Conservation (phyloP, 768 basidiomycete genomes). For the Russula ochroleuca region DNA sequence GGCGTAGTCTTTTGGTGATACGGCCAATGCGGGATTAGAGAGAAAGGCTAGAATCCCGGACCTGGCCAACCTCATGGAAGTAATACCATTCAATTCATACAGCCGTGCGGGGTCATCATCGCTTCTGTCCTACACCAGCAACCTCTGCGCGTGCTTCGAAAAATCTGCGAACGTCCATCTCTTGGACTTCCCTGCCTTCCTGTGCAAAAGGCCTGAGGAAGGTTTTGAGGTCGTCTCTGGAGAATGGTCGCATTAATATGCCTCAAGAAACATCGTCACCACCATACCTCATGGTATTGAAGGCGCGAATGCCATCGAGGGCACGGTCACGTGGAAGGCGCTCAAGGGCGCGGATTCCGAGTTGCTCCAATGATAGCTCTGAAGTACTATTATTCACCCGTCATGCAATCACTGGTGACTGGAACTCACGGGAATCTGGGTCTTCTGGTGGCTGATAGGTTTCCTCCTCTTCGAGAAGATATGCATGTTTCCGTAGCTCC, state of each 20-base stretch:
- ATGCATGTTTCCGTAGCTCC: conserved; percentile 50
- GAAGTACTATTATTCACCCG: neutral
- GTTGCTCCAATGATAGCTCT: conserved; percentile 78
- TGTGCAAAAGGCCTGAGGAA: conserved; percentile 22
- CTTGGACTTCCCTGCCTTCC: conserved; percentile 23
- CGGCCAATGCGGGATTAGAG: neutral
- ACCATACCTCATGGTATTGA: conserved; percentile 74
- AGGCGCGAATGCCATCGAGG: conserved; percentile 79
- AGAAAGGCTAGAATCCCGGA: neutral
- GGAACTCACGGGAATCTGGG: conserved; percentile 66
- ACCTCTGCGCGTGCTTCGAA: conserved; percentile 16
- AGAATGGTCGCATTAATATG: neutral
- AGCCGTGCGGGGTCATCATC: neutral
- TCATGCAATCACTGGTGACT: neutral
- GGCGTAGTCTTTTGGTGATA: neutral
- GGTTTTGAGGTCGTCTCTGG: conserved; percentile 50
- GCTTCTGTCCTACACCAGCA: conserved; percentile 5
- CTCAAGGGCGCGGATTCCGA: conserved; percentile 73
- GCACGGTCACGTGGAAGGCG: conserved; percentile 74
- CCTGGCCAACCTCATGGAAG: neutral
- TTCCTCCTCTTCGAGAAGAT: conserved; percentile 71
- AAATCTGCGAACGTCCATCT: conserved; percentile 22
- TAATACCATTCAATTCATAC: neutral
- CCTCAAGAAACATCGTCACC: neutral
- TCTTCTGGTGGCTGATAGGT: conserved; percentile 84